Percentiles rank a stretch among this genome's conserved stretches.
These are phyloP conservation scores for Aspergillus pseudotamarii DNA, from an alignment of 2,329 filamentous ascomycete genomes.

Conservation along the genomic window DNA sequence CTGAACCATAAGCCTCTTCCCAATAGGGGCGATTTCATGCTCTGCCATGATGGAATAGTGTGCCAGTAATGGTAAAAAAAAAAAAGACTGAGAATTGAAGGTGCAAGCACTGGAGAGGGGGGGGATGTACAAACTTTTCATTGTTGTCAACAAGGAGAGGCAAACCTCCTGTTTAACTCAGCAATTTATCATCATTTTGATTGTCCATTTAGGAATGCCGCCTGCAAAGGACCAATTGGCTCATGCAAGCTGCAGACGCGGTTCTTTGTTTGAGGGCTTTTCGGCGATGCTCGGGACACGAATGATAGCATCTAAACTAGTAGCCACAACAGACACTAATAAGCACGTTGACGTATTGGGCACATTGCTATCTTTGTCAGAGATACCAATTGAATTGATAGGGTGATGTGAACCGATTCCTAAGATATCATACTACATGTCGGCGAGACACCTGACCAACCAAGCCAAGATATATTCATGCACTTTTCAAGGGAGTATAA, in stretches of 20 bases:
- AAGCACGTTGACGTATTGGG: not conserved
- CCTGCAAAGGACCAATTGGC: not conserved
- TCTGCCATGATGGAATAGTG: not conserved
- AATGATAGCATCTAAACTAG: not conserved
- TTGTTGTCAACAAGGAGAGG: not conserved
- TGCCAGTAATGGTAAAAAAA: not conserved
- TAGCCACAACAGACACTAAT: not conserved
- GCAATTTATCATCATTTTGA: not conserved
- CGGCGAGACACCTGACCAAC: not conserved
- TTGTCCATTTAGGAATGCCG: not conserved
- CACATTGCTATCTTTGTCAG: not conserved
- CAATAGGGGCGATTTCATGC: not conserved
- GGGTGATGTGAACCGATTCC: not conserved
- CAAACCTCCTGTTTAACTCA: not conserved
- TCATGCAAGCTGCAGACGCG: not conserved
- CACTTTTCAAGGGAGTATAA: not conserved
- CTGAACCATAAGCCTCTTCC: slow-evolving; percentile 14
- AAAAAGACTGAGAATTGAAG: not conserved
- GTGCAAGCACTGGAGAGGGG: not conserved
- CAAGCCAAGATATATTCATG: not conserved
- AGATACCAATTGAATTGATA: too few relatives aligned
- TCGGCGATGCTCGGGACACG: not conserved
- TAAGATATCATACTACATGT: not conserved
- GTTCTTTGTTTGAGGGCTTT: not conserved
- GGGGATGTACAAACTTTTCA: not conserved